Evolutionary conservation across 2,329 filamentous ascomycete species (phyloP).

Genomic region (Aspergillus phoenicis): DNA sequence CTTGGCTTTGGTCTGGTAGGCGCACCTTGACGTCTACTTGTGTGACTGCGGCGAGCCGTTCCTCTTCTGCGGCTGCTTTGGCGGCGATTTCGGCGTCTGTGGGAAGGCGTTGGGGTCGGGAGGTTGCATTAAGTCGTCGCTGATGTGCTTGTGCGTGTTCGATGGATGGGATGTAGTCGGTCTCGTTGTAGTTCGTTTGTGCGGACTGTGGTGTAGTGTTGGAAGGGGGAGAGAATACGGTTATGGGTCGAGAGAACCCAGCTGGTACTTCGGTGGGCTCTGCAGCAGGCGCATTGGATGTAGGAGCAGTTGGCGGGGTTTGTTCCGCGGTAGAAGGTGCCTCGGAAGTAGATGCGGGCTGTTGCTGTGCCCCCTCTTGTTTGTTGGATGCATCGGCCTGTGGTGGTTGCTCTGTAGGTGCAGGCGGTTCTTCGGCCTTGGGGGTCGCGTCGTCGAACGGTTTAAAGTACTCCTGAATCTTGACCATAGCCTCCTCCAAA

Average conservation of each 20-base stretch:
- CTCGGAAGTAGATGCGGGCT: constrained; percentile 17
- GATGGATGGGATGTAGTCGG: constrained; percentile 78
- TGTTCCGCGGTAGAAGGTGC: constrained; percentile 15
- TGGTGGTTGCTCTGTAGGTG: constrained; percentile 20
- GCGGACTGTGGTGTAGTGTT: constrained; percentile 76
- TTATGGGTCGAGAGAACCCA: constrained; percentile 55
- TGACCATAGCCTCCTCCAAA: constrained; percentile 78
- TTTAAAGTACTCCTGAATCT: constrained; percentile 77
- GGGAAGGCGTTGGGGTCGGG: constrained; percentile 75
- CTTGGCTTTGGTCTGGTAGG: constrained; percentile 81
- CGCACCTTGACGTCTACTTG: constrained; percentile 76
- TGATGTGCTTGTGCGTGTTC: constrained; percentile 80
- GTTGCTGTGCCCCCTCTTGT: constrained; percentile 14
- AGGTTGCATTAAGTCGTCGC: constrained; percentile 74
- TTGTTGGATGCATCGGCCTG: constrained; percentile 14
- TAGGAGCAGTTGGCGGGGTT: constrained; percentile 17
- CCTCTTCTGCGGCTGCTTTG: constrained; percentile 65
- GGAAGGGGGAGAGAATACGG: constrained; percentile 76
- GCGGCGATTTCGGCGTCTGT: constrained; percentile 81
- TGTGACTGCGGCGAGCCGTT: constrained; percentile 66
- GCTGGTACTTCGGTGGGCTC: constrained; percentile 28
- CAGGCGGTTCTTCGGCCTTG: constrained; percentile 26
- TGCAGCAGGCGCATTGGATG: constrained; percentile 15
- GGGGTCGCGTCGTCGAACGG: constrained; percentile 38
- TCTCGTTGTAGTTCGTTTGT: constrained; percentile 65